Evolutionary conservation across 148 eudicot species (phyloP).

Genomic region (Rhododendron ovatum): DNA sequence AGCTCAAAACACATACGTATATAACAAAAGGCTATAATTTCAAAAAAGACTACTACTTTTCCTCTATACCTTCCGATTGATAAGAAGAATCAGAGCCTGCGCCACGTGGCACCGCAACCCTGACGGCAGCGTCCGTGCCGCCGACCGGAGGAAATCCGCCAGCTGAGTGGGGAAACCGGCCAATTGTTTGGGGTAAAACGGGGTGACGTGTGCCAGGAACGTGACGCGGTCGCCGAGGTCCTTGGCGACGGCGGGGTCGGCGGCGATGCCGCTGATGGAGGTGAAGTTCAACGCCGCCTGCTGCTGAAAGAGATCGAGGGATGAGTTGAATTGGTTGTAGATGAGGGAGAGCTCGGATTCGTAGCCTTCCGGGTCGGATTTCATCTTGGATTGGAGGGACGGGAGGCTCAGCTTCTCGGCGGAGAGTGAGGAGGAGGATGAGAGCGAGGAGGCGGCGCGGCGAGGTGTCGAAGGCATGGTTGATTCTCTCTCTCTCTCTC

Average conservation of each 20-base stretch:
- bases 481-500: neutral
- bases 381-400: conserved; percentile 82
- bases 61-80: conserved; percentile 62
- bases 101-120: conserved; percentile 50
- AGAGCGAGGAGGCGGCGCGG: conserved; percentile 30
- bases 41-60: neutral
- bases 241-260: conserved; percentile 62
- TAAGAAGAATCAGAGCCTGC: conserved; percentile 68
- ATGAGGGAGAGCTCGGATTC: conserved; percentile 44
- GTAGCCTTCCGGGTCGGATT: conserved; percentile 82
- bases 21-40: too few species aligned
- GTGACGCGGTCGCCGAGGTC: conserved; percentile 63
- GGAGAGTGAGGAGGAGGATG: conserved; percentile 51
- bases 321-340: conserved; percentile 71
- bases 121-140: conserved; percentile 57
- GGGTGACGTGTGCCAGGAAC: conserved; percentile 81
- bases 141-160: conserved; percentile 35
- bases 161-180: conserved; percentile 50
- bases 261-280: conserved; percentile 56
- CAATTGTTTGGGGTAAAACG: conserved; percentile 54
- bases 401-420: conserved; percentile 61
- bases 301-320: conserved; percentile 66
- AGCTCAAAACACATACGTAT: too few species aligned
- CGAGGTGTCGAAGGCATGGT: conserved; percentile 20
- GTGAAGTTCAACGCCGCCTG: conserved; percentile 79